Evolutionary conservation across 1,284 basidiomycete genomes (phyloP), one percentile per base, ranked within the genome.

Genomic region (Agroathelia rolfsii): DNA sequence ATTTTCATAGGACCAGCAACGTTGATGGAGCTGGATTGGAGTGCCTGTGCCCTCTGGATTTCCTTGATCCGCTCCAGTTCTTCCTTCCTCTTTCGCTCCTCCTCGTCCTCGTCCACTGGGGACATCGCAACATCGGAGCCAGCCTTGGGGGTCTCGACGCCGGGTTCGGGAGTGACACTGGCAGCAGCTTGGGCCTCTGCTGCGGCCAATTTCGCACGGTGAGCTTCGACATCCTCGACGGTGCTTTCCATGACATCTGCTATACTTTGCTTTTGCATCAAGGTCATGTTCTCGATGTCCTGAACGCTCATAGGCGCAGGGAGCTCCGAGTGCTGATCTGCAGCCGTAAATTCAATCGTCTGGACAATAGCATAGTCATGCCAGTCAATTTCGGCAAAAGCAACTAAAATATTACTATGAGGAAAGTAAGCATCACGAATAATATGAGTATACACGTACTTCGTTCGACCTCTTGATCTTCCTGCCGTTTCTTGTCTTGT

Each of bases 321-420:
- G 16, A 99, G 66, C 49, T 97, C 92, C 17, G 92, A 79, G 25
- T 79, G 76, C 39, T 86, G 79, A 53, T 98, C 95, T 4, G 83
- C 83, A 32, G 82, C 77, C 7, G 95, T 98, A 50, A 98, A 95
- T 56, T 98, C 95, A 46, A 98, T 96, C 13, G 94, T 98, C 52
- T 96, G 90, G 11, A 97, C 95, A 39, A 96, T 89, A 32, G 93
- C 89, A 62, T 97, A 98, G 58, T 98, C 95, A 51, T 98, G 90
- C 95, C 95, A 99, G 54, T 98, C 95, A 50, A 99, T 97, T 52
- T 93, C 87, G 29, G 89, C 86, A 51, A 96, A 92, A 6, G 89
- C 90, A 53, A 76, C 84, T 87, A 35, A 25, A 27, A 34, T 36
- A 39, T 33, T 16, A 24, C 37, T 45, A 25, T 41, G 30, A 38